These are phyloP conservation scores for Fusarium ramigenum DNA, from an alignment of 2,329 filamentous ascomycete species.

Conservation along the genomic window DNA sequence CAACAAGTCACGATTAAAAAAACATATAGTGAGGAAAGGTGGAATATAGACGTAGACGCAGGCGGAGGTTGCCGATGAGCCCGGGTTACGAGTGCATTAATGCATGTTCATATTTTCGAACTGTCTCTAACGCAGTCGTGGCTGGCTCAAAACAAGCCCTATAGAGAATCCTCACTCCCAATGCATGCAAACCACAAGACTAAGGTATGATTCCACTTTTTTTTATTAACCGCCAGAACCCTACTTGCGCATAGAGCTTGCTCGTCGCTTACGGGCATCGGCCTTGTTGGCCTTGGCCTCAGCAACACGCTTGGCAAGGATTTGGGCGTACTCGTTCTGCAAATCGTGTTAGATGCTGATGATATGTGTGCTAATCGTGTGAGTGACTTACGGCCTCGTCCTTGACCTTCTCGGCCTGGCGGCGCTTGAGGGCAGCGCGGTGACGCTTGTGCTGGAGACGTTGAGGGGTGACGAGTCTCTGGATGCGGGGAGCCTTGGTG, in stretches of 20 bases:
- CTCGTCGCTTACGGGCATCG: constrained; percentile 95
- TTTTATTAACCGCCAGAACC: constrained; percentile 51
- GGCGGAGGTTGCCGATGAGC: constrained; percentile 18
- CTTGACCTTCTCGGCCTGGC: constrained; percentile 95
- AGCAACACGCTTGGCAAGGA: constrained; percentile 95
- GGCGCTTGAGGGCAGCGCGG: constrained; percentile 97
- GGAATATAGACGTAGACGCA: background rate
- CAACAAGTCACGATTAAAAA: background rate
- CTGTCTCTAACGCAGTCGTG: constrained; percentile 53
- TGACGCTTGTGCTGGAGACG: constrained; percentile 99
- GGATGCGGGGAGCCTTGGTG: constrained; percentile 99
- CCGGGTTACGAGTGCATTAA: constrained; percentile 44
- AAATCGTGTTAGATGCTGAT: background rate
- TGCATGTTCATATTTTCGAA: constrained; percentile 48
- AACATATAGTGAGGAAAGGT: background rate
- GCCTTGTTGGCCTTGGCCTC: constrained; percentile 95
- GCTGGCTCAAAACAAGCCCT: constrained; percentile 45
- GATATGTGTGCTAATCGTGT: too few species aligned
- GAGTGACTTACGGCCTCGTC: constrained; percentile 88
- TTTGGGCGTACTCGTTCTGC: constrained; percentile 95
- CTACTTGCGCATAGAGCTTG: constrained; percentile 94
- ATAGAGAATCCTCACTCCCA: constrained; percentile 51
- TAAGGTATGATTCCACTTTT: constrained; percentile 50
- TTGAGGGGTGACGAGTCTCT: constrained; percentile 99
- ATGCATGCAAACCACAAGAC: constrained; percentile 55